Base-by-base conservation (phyloP, 805 yeast species). In the Candida pseudofarinosa region DNA sequence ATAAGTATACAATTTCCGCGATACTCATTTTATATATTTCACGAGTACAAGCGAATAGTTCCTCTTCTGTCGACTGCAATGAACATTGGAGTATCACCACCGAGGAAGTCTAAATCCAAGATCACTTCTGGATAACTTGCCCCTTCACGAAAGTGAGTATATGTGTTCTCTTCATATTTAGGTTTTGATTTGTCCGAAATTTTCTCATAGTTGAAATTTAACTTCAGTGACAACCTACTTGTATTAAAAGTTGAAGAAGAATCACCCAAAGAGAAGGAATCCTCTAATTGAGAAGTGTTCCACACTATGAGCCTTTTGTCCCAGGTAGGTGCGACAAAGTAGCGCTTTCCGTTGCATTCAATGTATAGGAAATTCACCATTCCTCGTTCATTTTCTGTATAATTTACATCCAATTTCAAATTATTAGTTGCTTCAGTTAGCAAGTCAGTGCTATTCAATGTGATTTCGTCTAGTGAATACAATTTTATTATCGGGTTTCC, bases 231-330 rank as follows among this genome's bases (percentile, higher is more conserved):
- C 13, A 54, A 48, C 10, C 38, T 43, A 36, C 40, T 50, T 16
- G 38, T 42, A 14, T 42, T 39, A 33, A 45, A 45, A 32, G 13
- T 39, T 31, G 40, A 31, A 1, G 7, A 10, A 28, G 16, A 15
- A 10, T 19, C 15, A 19, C 37, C 37, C 13, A 44, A 39, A 3
- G 58, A 42, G 6, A 48, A 38, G 2, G 64, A 59, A 5, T 44
- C 40, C 17, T 41, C 38, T 3, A 55, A 41, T 13, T 49, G 45
- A n/a, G 42, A 30, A 17, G 54, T 30, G 37, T 65, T 52, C 71
- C 71, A 65, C 13, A 61, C 37, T 7, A 56, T 54, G 12, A 64
- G 40, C 18, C 64, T 53, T 13, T 47, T 53, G 41, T 62, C 64
- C 36, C 47, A 49, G 10, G 67, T 62, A 2, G 69, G 53, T 14